Conservation (phyloP, 1,284 basidiomycete species). For the Porodaedalea pini region DNA sequence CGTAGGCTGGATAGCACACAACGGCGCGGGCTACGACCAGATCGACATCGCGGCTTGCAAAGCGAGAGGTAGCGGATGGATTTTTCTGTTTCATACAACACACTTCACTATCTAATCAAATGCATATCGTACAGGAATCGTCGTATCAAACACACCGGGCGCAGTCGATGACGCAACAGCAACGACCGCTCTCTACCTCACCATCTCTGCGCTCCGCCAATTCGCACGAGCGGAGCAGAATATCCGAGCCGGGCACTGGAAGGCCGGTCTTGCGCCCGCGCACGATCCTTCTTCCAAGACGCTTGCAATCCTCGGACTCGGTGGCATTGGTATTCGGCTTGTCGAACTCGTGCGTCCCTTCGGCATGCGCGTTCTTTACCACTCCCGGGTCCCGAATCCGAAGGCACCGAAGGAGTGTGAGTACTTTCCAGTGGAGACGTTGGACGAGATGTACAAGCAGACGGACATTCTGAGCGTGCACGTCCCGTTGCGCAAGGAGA, state of each 20-base stretch:
- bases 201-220: conserved; percentile 81
- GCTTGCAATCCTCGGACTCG: conserved; percentile 84
- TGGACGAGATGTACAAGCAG: conserved; percentile 70
- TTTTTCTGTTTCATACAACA: neutral
- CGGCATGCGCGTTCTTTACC: conserved; percentile 86
- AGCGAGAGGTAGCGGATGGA: conserved; percentile 48
- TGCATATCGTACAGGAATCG: conserved; percentile 55
- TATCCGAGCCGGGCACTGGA: conserved; percentile 57
- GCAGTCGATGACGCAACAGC: conserved; percentile 92
- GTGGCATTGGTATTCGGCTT: conserved; percentile 79
- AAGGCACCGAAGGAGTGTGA: conserved; percentile 71
- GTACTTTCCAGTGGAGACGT: conserved; percentile 57
- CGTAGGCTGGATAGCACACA: conserved; percentile 86
- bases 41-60: conserved; percentile 77
- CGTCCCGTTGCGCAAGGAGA: conserved; percentile 69
- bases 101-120: neutral
- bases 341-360: conserved; percentile 70
- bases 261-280: conserved; percentile 48
- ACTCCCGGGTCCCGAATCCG: conserved; percentile 58
- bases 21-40: conserved; percentile 90
- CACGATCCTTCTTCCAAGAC: conserved; percentile 79
- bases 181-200: conserved; percentile 81
- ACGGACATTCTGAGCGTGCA: conserved; percentile 83
- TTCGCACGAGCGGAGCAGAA: conserved; percentile 72
- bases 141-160: conserved; percentile 86